Percentiles rank a stretch among this genome's conserved stretches.
Evolutionary conservation across 805 yeast genomes (phyloP).

Genomic region (Candida arabinofermentans): DNA sequence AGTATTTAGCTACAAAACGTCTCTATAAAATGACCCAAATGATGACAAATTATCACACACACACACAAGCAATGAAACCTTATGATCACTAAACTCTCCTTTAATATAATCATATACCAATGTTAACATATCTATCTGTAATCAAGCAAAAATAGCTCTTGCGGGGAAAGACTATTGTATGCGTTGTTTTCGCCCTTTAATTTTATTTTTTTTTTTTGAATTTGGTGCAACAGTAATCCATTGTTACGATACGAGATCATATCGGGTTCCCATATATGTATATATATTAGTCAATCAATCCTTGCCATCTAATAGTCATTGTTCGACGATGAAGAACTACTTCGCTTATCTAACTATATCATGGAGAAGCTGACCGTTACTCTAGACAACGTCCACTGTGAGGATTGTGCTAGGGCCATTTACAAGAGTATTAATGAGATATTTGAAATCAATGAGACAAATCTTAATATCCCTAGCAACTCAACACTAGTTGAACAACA

Average conservation of each 20-base stretch:
- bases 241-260: not conserved
- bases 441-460: conserved; percentile 17
- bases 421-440: conserved; percentile 23
- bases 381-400: conserved; percentile 52
- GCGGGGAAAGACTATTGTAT: not conserved
- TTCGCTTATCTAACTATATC: too few relatives aligned
- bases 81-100: too few relatives aligned
- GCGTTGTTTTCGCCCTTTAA: not conserved
- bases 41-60: not conserved
- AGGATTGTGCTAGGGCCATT: conserved; percentile 43
- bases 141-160: not conserved
- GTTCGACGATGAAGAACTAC: too few relatives aligned
- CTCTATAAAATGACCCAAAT: not conserved
- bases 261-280: not conserved
- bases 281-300: not conserved
- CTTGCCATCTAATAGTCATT: not conserved
- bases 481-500: not conserved
- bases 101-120: too few relatives aligned
- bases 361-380: conserved; percentile 24
- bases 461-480: conserved; percentile 6
- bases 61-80: not conserved
- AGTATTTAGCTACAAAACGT: conserved; percentile 32
- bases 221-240: too few relatives aligned
- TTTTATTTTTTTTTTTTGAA: conserved; percentile 1
- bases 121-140: too few relatives aligned